Conservation (phyloP, 805 yeast genomes). For the Phaffomyces thermotolerans region DNA sequence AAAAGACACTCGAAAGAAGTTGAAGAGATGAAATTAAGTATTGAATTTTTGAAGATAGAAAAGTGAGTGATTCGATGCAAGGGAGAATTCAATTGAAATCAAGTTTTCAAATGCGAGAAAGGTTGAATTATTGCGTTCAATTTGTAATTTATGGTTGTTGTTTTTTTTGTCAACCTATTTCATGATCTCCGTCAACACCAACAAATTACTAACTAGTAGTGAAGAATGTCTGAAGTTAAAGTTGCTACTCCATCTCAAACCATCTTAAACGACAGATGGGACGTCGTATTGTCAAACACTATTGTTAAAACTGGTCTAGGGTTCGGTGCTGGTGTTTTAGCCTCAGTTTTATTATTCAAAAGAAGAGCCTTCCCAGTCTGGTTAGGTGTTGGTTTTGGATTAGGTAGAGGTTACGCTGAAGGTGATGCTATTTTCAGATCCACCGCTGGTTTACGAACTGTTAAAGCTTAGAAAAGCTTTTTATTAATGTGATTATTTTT, state of each 20-base stretch:
- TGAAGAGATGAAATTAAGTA: not conserved
- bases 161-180: not conserved
- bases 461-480: slow-evolving; percentile 41
- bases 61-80: not conserved
- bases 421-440: slow-evolving; percentile 96
- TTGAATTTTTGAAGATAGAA: not conserved
- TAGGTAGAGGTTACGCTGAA: slow-evolving; percentile 97
- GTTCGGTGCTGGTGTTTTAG: slow-evolving; percentile 91
- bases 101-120: too few relatives aligned
- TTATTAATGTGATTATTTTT: too few relatives aligned
- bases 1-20: not conserved
- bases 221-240: slow-evolving; percentile 16
- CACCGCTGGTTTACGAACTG: slow-evolving; percentile 66
- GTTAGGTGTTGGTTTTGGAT: slow-evolving; percentile 95
- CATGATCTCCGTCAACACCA: too few relatives aligned
- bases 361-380: slow-evolving; percentile 97
- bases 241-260: slow-evolving; percentile 42
- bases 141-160: not conserved
- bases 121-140: too few relatives aligned
- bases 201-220: not conserved
- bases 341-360: slow-evolving; percentile 82
- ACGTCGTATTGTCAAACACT: slow-evolving; percentile 88
- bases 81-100: not conserved
- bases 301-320: slow-evolving; percentile 94
- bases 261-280: slow-evolving; percentile 78